Conservation (phyloP, 2,329 filamentous ascomycete genomes). For the Sphaerulina musiva region DNA sequence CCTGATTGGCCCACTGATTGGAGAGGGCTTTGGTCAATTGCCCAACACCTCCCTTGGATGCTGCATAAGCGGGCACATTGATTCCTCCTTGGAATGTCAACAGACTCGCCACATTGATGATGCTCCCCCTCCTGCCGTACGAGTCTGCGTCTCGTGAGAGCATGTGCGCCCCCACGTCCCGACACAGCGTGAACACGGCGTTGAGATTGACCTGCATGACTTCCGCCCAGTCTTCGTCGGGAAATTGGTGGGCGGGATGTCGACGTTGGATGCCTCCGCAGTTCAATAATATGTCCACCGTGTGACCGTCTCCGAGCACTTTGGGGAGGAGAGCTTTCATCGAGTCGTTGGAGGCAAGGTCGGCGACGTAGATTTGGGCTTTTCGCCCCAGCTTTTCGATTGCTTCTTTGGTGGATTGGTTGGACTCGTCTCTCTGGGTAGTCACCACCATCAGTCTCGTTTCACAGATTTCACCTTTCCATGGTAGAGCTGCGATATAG, state of each 20-base stretch:
- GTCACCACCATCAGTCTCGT: neutral
- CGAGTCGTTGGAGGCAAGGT: slow-evolving; percentile 56
- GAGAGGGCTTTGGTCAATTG: slow-evolving; percentile 79
- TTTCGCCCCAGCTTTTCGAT: slow-evolving; percentile 62
- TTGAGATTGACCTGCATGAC: slow-evolving; percentile 84
- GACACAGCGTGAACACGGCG: slow-evolving; percentile 69
- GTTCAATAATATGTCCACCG: slow-evolving; percentile 74
- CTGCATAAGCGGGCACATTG: slow-evolving; percentile 81
- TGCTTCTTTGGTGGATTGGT: slow-evolving; percentile 51
- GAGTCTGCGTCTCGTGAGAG: slow-evolving; percentile 48
- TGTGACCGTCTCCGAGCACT: slow-evolving; percentile 55
- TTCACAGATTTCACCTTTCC: neutral
- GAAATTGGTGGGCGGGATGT: slow-evolving; percentile 69
- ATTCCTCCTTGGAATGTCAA: slow-evolving; percentile 81
- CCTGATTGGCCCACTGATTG: slow-evolving; percentile 78
- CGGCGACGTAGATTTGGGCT: slow-evolving; percentile 61
- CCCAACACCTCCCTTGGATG: slow-evolving; percentile 75
- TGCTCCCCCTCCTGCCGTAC: slow-evolving; percentile 56
- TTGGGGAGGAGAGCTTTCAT: slow-evolving; percentile 56
- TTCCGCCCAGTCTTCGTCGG: slow-evolving; percentile 68
- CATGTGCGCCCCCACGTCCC: slow-evolving; percentile 75
- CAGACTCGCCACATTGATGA: slow-evolving; percentile 80
- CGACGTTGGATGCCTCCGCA: slow-evolving; percentile 80
- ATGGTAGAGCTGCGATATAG: slow-evolving; percentile 17
- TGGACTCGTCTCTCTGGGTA: slow-evolving; percentile 50